Base-by-base conservation (phyloP, 345 rosid genomes). In the Corchorus capsularis region DNA sequence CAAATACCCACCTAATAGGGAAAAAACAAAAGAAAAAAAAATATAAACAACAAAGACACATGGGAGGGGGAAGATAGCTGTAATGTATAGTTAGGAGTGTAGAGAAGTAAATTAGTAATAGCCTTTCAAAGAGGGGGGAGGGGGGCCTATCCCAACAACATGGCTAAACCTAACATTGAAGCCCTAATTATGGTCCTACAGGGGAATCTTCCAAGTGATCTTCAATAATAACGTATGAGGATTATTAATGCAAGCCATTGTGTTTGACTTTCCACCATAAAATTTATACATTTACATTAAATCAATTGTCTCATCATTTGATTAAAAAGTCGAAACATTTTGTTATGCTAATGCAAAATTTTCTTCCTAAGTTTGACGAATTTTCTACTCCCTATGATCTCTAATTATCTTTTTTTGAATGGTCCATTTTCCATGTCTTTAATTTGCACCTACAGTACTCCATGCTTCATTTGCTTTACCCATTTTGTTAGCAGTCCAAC, bases 161-260 rank as follows among this genome's bases (percentile, higher is more conserved):
- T 68, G 77, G n/a, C 54, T 67, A 77, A 72, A 63, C 74, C 82
- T 76, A 75, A 52, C 72, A 71, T 56, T 39, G 74, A 71, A 46
- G 74, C 75, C 50, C 32, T 27, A 69, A 37, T 8, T 1, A 17
- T 17, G 80, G 78, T 47, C 83, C 82, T 77, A 68, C 78, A 56
- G 37, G 50, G 75, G 85, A 84, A 84, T 82, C 83, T 80, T 80
- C 66, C 13, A 65, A 80, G 67, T 63, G 50, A 55, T 71, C 68
- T 67, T 71, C 76, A 19, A 71, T 53, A 78, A 77, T 20, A 66
- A 20, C 71, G 79, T 52, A 35, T 22, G 52, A 61, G 41, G 6
- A 65, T 76, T 57, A 53, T 79, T 73, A 37, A 53, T 63, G 15
- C 55, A 71, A 34, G 57, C 49, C 68, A 34, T 49, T 69, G 57